Evolutionary conservation across 2,329 filamentous ascomycete species (phyloP), one percentile per base, ranked within the genome.

Genomic region (Phialophora macrospora): DNA sequence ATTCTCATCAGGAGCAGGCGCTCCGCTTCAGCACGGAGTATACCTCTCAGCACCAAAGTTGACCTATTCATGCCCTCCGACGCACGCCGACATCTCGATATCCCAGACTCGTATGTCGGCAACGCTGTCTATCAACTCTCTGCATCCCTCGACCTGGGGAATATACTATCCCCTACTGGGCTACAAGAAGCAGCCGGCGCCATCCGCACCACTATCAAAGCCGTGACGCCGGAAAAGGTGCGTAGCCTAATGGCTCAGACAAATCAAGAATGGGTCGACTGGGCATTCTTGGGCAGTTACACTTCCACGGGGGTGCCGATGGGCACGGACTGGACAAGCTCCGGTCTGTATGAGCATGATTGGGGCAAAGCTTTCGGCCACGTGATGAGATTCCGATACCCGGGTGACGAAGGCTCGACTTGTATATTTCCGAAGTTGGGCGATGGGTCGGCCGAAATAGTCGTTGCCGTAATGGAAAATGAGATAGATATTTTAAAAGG

Each of bases 291-390:
- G 41, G 26, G 54, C 54, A 57, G 24, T 30, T 57, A 55, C 22
- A 34, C 38, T 17, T 51, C 60, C 17, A 63, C 60, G 3, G 60
- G 60, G 5, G 60, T 63, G 44, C 49, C 60, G n/a, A 63, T 63
- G 60, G 60, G 60, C n/a, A 63, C 60, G 20, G 60, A 63, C 28
- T 63, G 60, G 60, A 63, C 60, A 32, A 63, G 60, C 44, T 56
- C 41, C 14, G 1, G 41, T 26, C 44, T 63, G 8, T 63, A 63
- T 34, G 34, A 49, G 8, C 48, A 56, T 7, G 60, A 63, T 12
- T 63, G 60, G 60, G 60, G 60, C n/a, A 38, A 22, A 20, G 60
- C 9, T 6, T 63, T 63, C 22, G 60, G 54, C 6, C 14, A n/a
- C 17, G 2, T 56, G 14, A 9, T 17, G 7, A 51, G 54, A 17